Evolutionary conservation across 208 protist genomes (phyloP).

Genomic region (Crithidia mellificae): DNA sequence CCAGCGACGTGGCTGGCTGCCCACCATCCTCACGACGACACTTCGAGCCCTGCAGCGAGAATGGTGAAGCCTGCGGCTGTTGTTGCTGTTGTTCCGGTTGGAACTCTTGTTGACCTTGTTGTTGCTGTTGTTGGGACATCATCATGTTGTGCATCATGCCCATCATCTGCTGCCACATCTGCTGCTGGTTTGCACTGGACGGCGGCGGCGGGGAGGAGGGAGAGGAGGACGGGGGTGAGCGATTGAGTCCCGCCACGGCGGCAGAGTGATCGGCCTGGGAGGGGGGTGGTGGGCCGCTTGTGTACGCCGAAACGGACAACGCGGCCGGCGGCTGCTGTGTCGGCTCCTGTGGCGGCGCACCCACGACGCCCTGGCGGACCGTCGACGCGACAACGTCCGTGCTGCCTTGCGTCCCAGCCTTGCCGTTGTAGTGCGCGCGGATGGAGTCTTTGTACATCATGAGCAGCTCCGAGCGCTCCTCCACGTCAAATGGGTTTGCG

Average conservation of each 20-base stretch:
- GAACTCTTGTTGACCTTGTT: not conserved
- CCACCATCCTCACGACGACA: no score
- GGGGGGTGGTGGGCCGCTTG: not conserved
- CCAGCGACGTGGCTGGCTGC: not conserved
- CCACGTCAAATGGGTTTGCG: slow-evolving; percentile 31
- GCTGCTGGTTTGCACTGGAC: slow-evolving; percentile 2
- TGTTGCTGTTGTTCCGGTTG: not conserved
- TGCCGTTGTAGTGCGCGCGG: slow-evolving; percentile 35
- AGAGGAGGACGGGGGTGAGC: not conserved
- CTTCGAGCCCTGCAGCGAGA: no score
- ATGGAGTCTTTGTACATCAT: slow-evolving; percentile 54
- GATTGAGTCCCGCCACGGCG: not conserved
- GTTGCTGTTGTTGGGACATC: not conserved
- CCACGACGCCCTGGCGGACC: not conserved
- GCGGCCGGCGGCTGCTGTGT: not conserved
- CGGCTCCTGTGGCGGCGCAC: not conserved
- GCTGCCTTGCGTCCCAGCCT: slow-evolving; percentile 31
- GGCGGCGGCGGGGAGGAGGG: not conserved
- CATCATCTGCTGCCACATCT: slow-evolving; percentile 51
- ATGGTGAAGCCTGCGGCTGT: no score
- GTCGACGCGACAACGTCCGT: slow-evolving; percentile 23
- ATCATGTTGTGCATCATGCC: slow-evolving; percentile 54
- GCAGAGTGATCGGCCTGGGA: not conserved
- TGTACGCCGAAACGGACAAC: not conserved
- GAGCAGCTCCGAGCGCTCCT: slow-evolving; percentile 40